Percentiles rank a stretch among this genome's conserved stretches.
phyloP scores from a whole-genome alignment of 2,329 filamentous ascomycete species.

The Arthrobotrys megalospora region DNA sequence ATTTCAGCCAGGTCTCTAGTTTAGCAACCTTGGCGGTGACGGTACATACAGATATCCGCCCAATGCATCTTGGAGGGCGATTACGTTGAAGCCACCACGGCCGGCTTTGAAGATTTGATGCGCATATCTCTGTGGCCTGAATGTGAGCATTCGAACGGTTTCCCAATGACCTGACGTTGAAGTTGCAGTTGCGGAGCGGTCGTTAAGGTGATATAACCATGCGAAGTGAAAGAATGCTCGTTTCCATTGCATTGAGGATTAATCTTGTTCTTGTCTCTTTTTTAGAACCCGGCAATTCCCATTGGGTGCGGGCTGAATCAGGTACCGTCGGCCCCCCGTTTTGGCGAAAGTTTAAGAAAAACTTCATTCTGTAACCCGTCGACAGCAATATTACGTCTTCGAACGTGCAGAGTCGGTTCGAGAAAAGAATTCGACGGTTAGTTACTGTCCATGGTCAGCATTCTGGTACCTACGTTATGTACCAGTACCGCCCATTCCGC shows the following conservation, averaged over 20 bases:
- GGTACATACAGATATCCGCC: conserved; percentile 52
- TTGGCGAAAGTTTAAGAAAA: conserved; percentile 4
- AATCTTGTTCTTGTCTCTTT: conserved; percentile 5
- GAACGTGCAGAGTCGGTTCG: background rate
- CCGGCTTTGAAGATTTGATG: conserved; percentile 16
- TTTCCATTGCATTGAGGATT: conserved; percentile 50
- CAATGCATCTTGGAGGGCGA: conserved; percentile 34
- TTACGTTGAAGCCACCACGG: conserved; percentile 28
- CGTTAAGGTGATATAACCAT: conserved; percentile 12
- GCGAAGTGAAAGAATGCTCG: conserved; percentile 33
- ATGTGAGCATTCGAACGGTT: conserved; percentile 26
- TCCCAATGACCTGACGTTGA: conserved; percentile 9
- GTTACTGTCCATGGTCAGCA: background rate
- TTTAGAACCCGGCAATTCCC: conserved; percentile 40
- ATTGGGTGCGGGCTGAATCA: conserved; percentile 40
- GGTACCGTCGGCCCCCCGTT: conserved; percentile 29
- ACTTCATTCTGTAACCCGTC: conserved; percentile 30
- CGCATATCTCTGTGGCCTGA: conserved; percentile 33
- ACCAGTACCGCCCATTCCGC: conserved; percentile 52
- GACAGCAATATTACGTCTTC: conserved; percentile 28
- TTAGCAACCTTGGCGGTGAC: conserved; percentile 56
- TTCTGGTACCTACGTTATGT: conserved; percentile 20
- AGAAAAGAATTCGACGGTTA: background rate
- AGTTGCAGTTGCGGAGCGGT: conserved; percentile 19
- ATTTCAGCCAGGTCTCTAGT: conserved; percentile 58